These are phyloP conservation scores for Eutrema japonicum DNA, from an alignment of 345 rosid species.

Conservation along the genomic window DNA sequence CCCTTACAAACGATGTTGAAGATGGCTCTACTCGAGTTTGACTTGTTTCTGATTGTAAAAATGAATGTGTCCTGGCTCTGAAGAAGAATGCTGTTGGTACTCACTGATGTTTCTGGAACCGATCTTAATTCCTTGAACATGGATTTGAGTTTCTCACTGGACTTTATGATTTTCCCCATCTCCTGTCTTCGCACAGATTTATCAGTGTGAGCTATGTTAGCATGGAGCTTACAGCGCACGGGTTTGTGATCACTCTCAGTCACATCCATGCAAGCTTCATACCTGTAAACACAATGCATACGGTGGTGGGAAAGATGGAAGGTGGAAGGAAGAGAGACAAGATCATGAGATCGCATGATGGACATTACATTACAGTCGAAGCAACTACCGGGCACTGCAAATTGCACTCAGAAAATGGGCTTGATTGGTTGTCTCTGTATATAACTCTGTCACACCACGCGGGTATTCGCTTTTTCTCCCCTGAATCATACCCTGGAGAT, in stretches of 20 bases:
- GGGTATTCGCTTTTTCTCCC: constrained; percentile 99
- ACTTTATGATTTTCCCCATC: constrained; percentile 63
- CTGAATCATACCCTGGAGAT: constrained; percentile 89
- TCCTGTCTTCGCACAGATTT: constrained; percentile 87
- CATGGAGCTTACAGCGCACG: constrained; percentile 83
- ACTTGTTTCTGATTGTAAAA: constrained; percentile 70
- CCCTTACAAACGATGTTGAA: constrained; percentile 73
- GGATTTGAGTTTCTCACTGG: constrained; percentile 58
- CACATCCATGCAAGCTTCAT: constrained; percentile 96
- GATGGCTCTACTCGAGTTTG: constrained; percentile 55
- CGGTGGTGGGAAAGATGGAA: constrained; percentile 1
- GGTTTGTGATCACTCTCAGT: constrained; percentile 98
- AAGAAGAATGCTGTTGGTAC: constrained; percentile 67
- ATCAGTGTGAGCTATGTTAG: constrained; percentile 79
- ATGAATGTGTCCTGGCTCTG: constrained; percentile 77
- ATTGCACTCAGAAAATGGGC: constrained; percentile 57
- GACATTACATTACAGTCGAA: constrained; percentile 67
- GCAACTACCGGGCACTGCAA: constrained; percentile 82
- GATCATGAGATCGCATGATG: not conserved
- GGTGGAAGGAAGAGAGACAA: constrained; percentile 3
- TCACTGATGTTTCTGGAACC: constrained; percentile 69
- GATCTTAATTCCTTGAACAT: constrained; percentile 56
- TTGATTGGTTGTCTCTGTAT: constrained; percentile 76
- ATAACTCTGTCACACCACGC: constrained; percentile 98
- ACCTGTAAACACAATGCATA: constrained; percentile 53